Percentiles rank a stretch among this genome's conserved stretches.
phyloP scores from a whole-genome alignment of 2,329 filamentous ascomycete species.

The Sclerotinia glacialis region DNA sequence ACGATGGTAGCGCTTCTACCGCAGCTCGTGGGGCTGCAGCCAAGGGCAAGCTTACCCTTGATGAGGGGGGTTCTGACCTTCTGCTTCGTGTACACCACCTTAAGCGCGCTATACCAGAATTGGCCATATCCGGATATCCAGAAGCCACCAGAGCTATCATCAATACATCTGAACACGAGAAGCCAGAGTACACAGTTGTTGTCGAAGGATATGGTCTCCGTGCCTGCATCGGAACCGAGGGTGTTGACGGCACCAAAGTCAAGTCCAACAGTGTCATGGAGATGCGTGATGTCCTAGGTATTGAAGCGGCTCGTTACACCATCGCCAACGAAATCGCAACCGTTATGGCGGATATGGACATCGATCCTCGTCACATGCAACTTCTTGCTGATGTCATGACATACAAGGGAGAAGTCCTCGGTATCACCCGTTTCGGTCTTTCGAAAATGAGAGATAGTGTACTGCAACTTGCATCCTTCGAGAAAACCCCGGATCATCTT shows the following conservation, averaged over 20 bases:
- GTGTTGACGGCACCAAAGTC: conserved; percentile 74
- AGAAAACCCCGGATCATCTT: conserved; percentile 96
- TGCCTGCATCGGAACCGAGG: conserved; percentile 88
- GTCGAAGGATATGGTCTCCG: conserved; percentile 93
- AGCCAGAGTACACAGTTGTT: conserved; percentile 59
- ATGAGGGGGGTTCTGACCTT: conserved; percentile 59
- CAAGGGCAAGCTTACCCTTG: conserved; percentile 38
- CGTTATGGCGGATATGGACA: conserved; percentile 93
- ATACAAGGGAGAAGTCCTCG: conserved; percentile 94
- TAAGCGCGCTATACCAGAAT: conserved; percentile 73
- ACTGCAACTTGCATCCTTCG: conserved; percentile 89
- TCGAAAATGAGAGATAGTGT: conserved; percentile 96
- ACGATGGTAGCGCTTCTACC: conserved; percentile 48
- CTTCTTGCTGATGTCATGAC: conserved; percentile 98
- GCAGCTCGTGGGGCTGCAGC: conserved; percentile 29
- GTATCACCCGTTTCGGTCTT: conserved; percentile 93
- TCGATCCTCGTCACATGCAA: conserved; percentile 97
- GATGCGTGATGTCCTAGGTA: conserved; percentile 79
- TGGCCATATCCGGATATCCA: conserved; percentile 88
- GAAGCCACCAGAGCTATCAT: conserved; percentile 86
- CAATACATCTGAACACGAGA: conserved; percentile 57
- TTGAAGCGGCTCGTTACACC: conserved; percentile 86
- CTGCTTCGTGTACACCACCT: conserved; percentile 80
- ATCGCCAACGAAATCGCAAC: conserved; percentile 84
- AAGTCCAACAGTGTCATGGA: conserved; percentile 89